Percentiles rank a stretch among this genome's conserved stretches.
These are phyloP conservation scores for Naganishia vishniacii DNA, from an alignment of 768 basidiomycete genomes.

Conservation along the genomic window DNA sequence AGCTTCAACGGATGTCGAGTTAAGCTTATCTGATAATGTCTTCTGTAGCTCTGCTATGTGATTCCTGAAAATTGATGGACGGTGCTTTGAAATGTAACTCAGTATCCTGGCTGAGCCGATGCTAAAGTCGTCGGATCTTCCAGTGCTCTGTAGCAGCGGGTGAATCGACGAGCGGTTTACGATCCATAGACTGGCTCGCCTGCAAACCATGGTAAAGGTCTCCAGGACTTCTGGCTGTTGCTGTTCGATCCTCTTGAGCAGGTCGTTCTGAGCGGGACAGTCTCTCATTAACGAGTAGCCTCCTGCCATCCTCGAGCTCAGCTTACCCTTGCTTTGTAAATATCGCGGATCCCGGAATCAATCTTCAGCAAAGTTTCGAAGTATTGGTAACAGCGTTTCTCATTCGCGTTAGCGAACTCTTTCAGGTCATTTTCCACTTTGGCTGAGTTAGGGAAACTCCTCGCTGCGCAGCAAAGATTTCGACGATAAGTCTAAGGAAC, in stretches of 20 bases:
- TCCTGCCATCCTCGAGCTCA: not conserved
- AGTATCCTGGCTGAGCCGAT: slow-evolving; percentile 36
- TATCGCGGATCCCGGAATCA: slow-evolving; percentile 71
- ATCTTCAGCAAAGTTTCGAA: slow-evolving; percentile 75
- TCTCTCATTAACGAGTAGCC: not conserved
- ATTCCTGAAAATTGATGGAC: slow-evolving; percentile 64
- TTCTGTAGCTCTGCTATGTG: slow-evolving; percentile 74
- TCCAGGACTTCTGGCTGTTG: slow-evolving; percentile 57
- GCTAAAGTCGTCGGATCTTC: slow-evolving; percentile 24
- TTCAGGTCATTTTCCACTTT: slow-evolving; percentile 73
- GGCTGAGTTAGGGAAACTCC: slow-evolving; percentile 56
- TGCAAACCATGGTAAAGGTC: slow-evolving; percentile 68
- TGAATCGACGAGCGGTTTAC: slow-evolving; percentile 82
- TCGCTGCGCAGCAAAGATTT: not conserved
- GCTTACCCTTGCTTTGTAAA: slow-evolving; percentile 63
- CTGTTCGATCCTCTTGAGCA: slow-evolving; percentile 69
- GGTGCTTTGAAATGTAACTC: slow-evolving; percentile 64
- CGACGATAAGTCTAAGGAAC: not conserved
- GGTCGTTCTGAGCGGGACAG: slow-evolving; percentile 59
- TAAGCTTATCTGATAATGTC: slow-evolving; percentile 60
- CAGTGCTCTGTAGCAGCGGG: slow-evolving; percentile 62
- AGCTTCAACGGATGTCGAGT: slow-evolving; percentile 58
- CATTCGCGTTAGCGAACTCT: slow-evolving; percentile 79
- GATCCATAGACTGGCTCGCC: slow-evolving; percentile 64
- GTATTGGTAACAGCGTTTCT: slow-evolving; percentile 75